Evolutionary conservation across 495 filamentous ascomycete genomes (phyloP).

Genomic region (Neurospora sp.): DNA sequence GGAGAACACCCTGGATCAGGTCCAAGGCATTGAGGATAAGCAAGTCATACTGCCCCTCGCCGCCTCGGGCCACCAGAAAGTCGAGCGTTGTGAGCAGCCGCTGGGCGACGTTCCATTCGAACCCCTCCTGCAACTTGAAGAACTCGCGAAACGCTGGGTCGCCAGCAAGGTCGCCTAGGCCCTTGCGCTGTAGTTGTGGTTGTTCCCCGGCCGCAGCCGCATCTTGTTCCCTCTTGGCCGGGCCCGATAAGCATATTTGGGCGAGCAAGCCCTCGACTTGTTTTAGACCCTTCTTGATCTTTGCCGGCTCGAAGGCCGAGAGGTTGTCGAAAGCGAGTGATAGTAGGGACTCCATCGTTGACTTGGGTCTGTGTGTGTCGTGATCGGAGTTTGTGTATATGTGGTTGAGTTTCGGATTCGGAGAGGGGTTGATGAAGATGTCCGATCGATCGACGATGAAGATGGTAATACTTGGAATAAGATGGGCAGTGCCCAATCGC

Average conservation of each 20-base stretch:
- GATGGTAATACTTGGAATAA: not conserved
- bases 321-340: slow-evolving; percentile 94
- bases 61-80: slow-evolving; percentile 68
- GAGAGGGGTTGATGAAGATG: not conserved
- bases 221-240: slow-evolving; percentile 21
- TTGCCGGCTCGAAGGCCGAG: slow-evolving; percentile 78
- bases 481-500: not conserved
- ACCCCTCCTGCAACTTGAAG: slow-evolving; percentile 91
- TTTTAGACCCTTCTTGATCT: slow-evolving; percentile 86
- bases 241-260: slow-evolving; percentile 77
- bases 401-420: not conserved
- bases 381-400: not conserved
- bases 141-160: slow-evolving; percentile 94
- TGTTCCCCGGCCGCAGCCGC: slow-evolving; percentile 11
- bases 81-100: slow-evolving; percentile 81
- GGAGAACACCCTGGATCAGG: slow-evolving; percentile 78
- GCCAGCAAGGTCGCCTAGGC: slow-evolving; percentile 55
- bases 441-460: not conserved
- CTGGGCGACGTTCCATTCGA: slow-evolving; percentile 94
- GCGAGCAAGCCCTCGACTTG: slow-evolving; percentile 94
- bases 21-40: slow-evolving; percentile 83
- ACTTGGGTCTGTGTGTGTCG: not conserved
- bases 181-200: slow-evolving; percentile 39
- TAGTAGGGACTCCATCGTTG: slow-evolving; percentile 76
- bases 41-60: slow-evolving; percentile 74